Percentiles rank a stretch among this genome's conserved stretches.
These are phyloP conservation scores for Dillenia turbinata DNA, from an alignment of 164 flowering plant species.

Conservation along the genomic window DNA sequence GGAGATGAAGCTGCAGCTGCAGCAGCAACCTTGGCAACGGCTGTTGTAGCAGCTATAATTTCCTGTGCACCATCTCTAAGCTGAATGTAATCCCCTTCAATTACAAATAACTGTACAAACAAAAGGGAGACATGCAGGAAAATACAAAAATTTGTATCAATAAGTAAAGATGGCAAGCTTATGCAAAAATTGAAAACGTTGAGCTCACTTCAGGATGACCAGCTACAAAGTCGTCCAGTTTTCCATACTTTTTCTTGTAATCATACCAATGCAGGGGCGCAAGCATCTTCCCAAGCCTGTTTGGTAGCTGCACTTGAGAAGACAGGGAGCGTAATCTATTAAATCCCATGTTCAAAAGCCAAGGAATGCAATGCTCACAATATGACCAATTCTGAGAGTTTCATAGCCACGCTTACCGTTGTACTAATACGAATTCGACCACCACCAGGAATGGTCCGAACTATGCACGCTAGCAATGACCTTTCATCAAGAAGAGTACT, in stretches of 20 bases:
- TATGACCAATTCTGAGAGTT: neutral
- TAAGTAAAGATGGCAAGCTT: neutral
- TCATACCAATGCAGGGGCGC: constrained; percentile 98
- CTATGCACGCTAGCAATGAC: constrained; percentile 74
- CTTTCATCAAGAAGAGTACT: constrained; percentile 69
- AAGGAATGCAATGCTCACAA: neutral
- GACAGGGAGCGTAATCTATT: constrained; percentile 4
- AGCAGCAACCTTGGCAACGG: constrained; percentile 89
- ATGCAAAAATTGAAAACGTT: neutral
- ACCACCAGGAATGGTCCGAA: constrained; percentile 91
- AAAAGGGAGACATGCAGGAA: constrained; percentile 11
- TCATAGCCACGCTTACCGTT: constrained; percentile 48
- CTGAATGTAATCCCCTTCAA: constrained; percentile 87
- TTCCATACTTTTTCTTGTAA: constrained; percentile 83
- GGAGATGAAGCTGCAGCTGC: constrained; percentile 72
- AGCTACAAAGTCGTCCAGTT: constrained; percentile 86
- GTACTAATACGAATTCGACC: constrained; percentile 79
- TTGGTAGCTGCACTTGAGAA: constrained; percentile 61
- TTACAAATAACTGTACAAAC: constrained; percentile 66
- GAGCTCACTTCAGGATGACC: constrained; percentile 73
- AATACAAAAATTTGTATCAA: neutral
- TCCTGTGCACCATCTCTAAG: constrained; percentile 95
- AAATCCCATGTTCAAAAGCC: constrained; percentile 1
- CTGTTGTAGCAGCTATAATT: constrained; percentile 86
- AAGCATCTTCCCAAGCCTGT: constrained; percentile 93